Evolutionary conservation across 192 early-diverging fungal species (phyloP).

Genomic region (Linnemannia exigua): DNA sequence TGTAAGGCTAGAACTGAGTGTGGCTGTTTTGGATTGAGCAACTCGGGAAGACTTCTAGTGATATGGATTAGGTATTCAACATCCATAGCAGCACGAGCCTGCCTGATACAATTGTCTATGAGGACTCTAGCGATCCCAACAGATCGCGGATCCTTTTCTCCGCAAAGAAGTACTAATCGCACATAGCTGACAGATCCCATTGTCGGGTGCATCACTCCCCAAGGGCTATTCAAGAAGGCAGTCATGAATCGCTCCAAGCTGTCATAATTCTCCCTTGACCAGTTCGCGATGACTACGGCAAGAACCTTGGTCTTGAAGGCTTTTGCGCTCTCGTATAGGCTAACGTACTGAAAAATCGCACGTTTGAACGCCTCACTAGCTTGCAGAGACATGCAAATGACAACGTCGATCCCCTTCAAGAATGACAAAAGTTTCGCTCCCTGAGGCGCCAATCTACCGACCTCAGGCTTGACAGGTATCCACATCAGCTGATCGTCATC

Average conservation of each 20-base stretch:
- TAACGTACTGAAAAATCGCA: constrained; percentile 7
- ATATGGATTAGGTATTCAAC: not conserved
- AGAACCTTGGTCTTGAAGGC: not conserved
- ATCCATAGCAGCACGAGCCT: not conserved
- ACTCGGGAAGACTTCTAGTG: not conserved
- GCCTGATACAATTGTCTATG: constrained; percentile 12
- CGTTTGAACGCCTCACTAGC: not conserved
- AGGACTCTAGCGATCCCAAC: not conserved
- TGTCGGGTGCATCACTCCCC: not conserved
- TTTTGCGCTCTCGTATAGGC: constrained; percentile 10
- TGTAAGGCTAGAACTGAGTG: constrained; percentile 5
- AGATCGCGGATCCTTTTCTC: not conserved
- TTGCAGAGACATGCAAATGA: not conserved
- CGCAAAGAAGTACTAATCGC: not conserved
- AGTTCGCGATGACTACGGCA: not conserved
- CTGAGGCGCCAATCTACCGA: not conserved
- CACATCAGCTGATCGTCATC: not conserved
- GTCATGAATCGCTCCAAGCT: not conserved
- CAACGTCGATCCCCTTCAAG: not conserved
- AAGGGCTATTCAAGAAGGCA: not conserved
- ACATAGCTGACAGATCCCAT: not conserved
- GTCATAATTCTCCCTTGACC: constrained; percentile 8
- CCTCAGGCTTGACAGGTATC: not conserved
- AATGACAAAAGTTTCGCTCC: not conserved
- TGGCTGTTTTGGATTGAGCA: not conserved